Conservation (phyloP, 805 yeast genomes). For the Saccharomycopsis vini region DNA sequence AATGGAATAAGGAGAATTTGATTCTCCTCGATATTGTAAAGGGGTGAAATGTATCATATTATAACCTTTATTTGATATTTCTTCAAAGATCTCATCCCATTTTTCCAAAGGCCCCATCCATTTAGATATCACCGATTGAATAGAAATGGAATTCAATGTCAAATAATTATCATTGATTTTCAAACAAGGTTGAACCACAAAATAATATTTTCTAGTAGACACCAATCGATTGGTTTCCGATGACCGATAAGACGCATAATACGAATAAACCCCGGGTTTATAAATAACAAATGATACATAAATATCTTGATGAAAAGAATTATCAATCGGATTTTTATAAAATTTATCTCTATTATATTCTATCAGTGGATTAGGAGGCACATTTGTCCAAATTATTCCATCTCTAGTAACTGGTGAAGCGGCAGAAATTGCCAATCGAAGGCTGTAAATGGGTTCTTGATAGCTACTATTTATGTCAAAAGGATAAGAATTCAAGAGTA, state of each 20-base stretch:
- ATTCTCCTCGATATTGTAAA: conserved; percentile 77
- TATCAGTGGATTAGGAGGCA: conserved; percentile 38
- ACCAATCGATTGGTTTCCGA: conserved; percentile 28
- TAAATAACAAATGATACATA: conserved; percentile 51
- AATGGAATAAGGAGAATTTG: conserved; percentile 90
- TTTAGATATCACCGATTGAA: conserved; percentile 83
- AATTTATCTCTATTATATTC: conserved; percentile 51
- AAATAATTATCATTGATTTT: conserved; percentile 41
- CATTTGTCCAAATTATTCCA: conserved; percentile 67
- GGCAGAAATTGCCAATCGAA: conserved; percentile 63
- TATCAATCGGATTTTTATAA: conserved; percentile 39
- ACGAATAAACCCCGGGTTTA: conserved; percentile 73
- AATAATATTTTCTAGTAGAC: conserved; percentile 52
- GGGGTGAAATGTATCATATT: conserved; percentile 97
- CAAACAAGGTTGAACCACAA: conserved; percentile 75
- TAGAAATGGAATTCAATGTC: conserved; percentile 68
- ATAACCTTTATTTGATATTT: conserved; percentile 67
- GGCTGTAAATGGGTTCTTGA: conserved; percentile 34
- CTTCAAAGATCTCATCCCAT: conserved; percentile 62
- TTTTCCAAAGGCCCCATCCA: conserved; percentile 68
- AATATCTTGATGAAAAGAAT: conserved; percentile 59
- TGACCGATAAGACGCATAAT: conserved; percentile 51
- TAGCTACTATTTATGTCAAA: conserved; percentile 4
- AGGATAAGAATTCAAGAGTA: conserved; percentile 13
- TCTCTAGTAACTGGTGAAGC: conserved; percentile 64